Conservation (phyloP, 352 stramenopile genomes). For the Globisporangium mamillatum region DNA sequence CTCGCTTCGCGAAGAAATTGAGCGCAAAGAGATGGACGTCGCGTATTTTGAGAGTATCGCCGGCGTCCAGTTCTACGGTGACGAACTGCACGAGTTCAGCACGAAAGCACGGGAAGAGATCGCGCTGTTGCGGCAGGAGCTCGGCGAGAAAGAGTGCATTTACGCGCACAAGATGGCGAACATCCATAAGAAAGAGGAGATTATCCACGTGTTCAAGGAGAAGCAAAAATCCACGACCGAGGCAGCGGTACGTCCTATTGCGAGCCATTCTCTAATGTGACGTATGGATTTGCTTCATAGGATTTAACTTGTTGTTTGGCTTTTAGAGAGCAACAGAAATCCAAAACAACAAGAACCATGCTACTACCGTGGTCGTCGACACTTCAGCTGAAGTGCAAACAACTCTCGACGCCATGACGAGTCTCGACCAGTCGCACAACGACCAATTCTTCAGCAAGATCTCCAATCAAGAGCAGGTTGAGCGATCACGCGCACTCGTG, state of each 20-base stretch:
- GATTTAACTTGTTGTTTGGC: neutral
- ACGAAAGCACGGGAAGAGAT: conserved; percentile 39
- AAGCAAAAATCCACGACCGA: conserved; percentile 58
- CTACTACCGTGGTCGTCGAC: neutral
- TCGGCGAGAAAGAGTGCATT: conserved; percentile 55
- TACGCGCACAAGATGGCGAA: conserved; percentile 47
- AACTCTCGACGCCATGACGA: neutral
- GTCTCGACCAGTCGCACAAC: neutral
- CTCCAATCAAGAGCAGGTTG: conserved; percentile 24
- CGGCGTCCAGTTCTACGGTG: conserved; percentile 47
- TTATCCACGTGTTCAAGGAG: conserved; percentile 69
- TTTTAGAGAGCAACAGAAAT: conserved; percentile 13
- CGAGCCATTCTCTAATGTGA: neutral
- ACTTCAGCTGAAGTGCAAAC: neutral
- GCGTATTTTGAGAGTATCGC: conserved; percentile 73
- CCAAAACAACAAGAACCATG: neutral
- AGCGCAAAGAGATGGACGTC: conserved; percentile 76
- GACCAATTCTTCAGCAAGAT: conserved; percentile 2
- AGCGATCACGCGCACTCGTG: conserved; percentile 19
- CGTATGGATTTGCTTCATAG: neutral
- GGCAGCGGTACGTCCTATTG: conserved; percentile 17
- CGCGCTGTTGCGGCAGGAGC: conserved; percentile 29
- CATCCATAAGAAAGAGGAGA: conserved; percentile 68
- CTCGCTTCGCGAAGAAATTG: conserved; percentile 57
- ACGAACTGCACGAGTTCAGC: conserved; percentile 49